These are phyloP conservation scores for Rhizopogon vulgaris DNA, from an alignment of 768 basidiomycete species.

Conservation along the genomic window DNA sequence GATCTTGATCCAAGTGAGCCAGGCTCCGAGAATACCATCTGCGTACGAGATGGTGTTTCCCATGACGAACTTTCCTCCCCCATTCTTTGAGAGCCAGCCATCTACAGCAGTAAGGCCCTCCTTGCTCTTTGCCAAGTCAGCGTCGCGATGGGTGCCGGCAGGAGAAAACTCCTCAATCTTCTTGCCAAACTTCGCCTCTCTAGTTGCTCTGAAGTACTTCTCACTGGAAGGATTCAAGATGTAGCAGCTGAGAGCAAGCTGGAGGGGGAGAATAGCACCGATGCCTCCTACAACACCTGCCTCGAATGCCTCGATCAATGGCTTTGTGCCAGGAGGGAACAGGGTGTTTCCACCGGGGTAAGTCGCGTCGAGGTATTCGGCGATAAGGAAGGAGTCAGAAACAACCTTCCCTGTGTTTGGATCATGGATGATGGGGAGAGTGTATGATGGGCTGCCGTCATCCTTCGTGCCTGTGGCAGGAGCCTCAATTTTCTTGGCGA, in stretches of 20 bases:
- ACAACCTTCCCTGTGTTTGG: conserved; percentile 28
- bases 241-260: conserved; percentile 7
- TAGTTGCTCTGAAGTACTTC: conserved; percentile 28
- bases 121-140: conserved; percentile 22
- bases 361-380: conserved; percentile 38
- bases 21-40: conserved; percentile 28
- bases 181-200: conserved; percentile 25
- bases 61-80: conserved; percentile 26
- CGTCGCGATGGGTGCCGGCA: conserved; percentile 18
- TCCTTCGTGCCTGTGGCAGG: conserved; percentile 21
- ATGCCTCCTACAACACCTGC: conserved; percentile 9
- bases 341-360: conserved; percentile 34
- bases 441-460: conserved; percentile 31
- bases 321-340: conserved; percentile 35
- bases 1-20: conserved; percentile 29
- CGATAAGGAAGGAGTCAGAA: conserved; percentile 37
- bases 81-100: conserved; percentile 25
- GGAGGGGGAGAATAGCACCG: conserved; percentile 7
- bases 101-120: conserved; percentile 20
- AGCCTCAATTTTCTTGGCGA: conserved; percentile 27
- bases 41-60: conserved; percentile 30
- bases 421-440: conserved; percentile 38
- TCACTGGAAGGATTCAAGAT: conserved; percentile 23
- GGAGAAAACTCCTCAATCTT: conserved; percentile 32
- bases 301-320: conserved; percentile 36